phyloP scores from a whole-genome alignment of 345 rosid genomes.

The Melaleuca quinquenervia region DNA sequence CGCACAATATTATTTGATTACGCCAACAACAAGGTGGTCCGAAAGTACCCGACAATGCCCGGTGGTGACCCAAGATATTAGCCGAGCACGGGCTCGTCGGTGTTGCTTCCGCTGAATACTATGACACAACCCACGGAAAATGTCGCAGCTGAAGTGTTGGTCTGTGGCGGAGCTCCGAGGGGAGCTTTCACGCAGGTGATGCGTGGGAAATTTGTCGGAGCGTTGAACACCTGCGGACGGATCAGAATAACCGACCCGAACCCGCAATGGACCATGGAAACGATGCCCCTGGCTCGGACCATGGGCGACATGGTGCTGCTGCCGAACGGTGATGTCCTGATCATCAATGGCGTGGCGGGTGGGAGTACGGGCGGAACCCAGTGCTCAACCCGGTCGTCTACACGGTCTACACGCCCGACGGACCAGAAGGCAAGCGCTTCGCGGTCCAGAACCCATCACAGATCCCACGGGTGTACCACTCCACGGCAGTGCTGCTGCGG shows the following conservation, averaged over 20 bases:
- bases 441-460: conserved; percentile 23
- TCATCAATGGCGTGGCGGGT: conserved; percentile 52
- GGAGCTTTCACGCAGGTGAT: conserved; percentile 21
- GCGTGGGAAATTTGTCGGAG: conserved; percentile 5
- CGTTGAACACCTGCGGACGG: conserved; percentile 35
- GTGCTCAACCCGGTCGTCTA: conserved; percentile 26
- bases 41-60: conserved; percentile 29
- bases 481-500: conserved; percentile 41
- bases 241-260: conserved; percentile 29
- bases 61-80: conserved; percentile 38
- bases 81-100: conserved; percentile 49
- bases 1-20: conserved; percentile 33
- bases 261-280: conserved; percentile 43
- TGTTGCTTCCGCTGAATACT: conserved; percentile 17
- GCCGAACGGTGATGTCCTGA: conserved; percentile 46
- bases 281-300: conserved; percentile 45
- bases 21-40: conserved; percentile 12
- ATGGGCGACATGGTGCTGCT: conserved; percentile 64
- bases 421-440: conserved; percentile 28
- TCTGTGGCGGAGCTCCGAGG: conserved; percentile 62
- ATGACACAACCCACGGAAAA: neutral
- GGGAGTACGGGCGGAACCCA: conserved; percentile 42
- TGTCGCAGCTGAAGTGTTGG: conserved; percentile 18
- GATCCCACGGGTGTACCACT: conserved; percentile 60
- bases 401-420: conserved; percentile 32